phyloP scores from a whole-genome alignment of 371 early-diverging fungal genomes.

The Conidiobolus incongruus region DNA sequence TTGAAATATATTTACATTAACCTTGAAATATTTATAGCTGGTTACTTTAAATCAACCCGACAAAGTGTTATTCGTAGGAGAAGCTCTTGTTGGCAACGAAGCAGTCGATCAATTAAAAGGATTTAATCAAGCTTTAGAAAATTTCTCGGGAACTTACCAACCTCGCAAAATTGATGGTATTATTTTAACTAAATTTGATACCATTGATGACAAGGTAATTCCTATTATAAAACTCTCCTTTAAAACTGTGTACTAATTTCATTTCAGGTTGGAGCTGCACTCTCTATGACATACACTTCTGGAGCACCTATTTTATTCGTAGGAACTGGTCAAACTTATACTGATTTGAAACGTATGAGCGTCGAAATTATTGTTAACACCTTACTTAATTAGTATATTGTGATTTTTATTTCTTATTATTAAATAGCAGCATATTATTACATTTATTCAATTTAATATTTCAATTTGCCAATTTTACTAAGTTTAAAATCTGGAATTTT shows the following conservation, averaged over 20 bases:
- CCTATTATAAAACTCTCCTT: no score
- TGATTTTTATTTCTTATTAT: no score
- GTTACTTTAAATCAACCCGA: slow-evolving; percentile 88
- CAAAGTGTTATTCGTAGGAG: slow-evolving; percentile 98
- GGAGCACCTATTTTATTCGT: slow-evolving; percentile 98
- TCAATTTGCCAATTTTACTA: no score
- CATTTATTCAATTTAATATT: no score
- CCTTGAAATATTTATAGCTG: slow-evolving; percentile 17
- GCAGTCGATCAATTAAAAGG: slow-evolving; percentile 93
- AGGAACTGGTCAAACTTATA: slow-evolving; percentile 98
- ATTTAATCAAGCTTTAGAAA: slow-evolving; percentile 92
- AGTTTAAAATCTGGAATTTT: no score
- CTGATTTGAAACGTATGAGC: slow-evolving; percentile 79
- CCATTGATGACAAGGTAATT: slow-evolving; percentile 91
- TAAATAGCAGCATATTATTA: no score
- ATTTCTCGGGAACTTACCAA: slow-evolving; percentile 49
- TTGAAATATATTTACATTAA: not conserved
- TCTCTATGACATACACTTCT: slow-evolving; percentile 91
- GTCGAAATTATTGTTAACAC: slow-evolving; percentile 66
- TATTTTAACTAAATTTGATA: slow-evolving; percentile 96
- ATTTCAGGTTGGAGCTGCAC: slow-evolving; percentile 70
- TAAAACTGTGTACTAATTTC: slow-evolving; percentile 17
- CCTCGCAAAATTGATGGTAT: slow-evolving; percentile 93
- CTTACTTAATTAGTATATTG: slow-evolving; percentile 39
- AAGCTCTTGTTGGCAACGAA: slow-evolving; percentile 98